Evolutionary conservation across 257 asterid species (phyloP).

Genomic region (Jacaranda mimosifolia): DNA sequence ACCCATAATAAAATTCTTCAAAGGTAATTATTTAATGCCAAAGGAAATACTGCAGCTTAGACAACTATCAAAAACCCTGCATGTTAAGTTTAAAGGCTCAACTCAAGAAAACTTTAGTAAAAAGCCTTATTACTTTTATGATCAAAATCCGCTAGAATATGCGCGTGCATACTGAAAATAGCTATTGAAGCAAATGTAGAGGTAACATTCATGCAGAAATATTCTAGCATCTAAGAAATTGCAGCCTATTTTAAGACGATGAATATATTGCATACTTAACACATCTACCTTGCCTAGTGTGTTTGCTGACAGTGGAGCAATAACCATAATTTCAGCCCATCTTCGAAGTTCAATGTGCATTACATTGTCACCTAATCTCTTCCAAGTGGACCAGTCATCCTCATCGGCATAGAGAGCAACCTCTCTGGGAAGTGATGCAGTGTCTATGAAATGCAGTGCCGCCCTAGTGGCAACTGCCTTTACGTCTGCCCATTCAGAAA

Average conservation of each 20-base stretch:
- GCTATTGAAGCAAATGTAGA: too few relatives aligned
- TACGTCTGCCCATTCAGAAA: slow-evolving; percentile 74
- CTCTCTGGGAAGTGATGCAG: slow-evolving; percentile 52
- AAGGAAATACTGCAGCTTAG: too few relatives aligned
- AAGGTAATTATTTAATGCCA: too few relatives aligned
- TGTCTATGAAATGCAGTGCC: slow-evolving; percentile 62
- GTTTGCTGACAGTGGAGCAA: slow-evolving; percentile 77
- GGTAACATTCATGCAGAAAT: background rate
- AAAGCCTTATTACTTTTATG: too few relatives aligned
- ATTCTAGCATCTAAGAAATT: background rate
- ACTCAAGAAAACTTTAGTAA: too few relatives aligned
- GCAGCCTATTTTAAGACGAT: background rate
- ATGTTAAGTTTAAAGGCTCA: too few relatives aligned
- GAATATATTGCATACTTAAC: background rate
- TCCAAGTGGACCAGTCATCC: slow-evolving; percentile 71
- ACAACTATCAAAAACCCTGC: too few relatives aligned
- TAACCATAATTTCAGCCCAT: slow-evolving; percentile 74
- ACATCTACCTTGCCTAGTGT: slow-evolving; percentile 67
- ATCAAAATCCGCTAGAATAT: too few relatives aligned
- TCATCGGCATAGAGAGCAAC: slow-evolving; percentile 62
- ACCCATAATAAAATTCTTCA: background rate
- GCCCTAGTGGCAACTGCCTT: slow-evolving; percentile 69
- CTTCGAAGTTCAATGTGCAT: slow-evolving; percentile 65
- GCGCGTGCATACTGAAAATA: too few relatives aligned
- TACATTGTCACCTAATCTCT: slow-evolving; percentile 57